Evolutionary conservation across 495 filamentous ascomycete genomes (phyloP).

Genomic region (Talaromyces thailandensis): DNA sequence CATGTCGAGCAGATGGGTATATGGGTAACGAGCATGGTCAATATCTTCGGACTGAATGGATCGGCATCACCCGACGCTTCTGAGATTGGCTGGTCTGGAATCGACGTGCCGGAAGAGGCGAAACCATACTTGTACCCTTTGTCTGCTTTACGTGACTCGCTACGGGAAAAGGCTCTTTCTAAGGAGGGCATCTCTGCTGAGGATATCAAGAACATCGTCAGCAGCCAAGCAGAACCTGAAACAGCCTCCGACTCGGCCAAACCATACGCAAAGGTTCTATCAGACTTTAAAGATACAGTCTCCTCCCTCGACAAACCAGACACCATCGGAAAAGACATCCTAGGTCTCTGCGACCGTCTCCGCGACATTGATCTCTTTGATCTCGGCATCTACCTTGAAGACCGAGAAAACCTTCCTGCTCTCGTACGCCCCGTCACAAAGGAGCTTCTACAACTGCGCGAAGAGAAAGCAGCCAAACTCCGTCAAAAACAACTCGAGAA

Average conservation of each 20-base stretch:
- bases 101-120: constrained; percentile 50
- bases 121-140: constrained; percentile 58
- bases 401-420: constrained; percentile 63
- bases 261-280: constrained; percentile 28
- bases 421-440: constrained; percentile 74
- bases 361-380: constrained; percentile 73
- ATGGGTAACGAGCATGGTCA: constrained; percentile 79
- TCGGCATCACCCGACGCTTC: constrained; percentile 43
- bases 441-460: constrained; percentile 52
- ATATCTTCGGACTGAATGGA: constrained; percentile 76
- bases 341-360: constrained; percentile 67
- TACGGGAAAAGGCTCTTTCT: constrained; percentile 48
- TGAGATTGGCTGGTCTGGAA: constrained; percentile 76
- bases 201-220: constrained; percentile 24
- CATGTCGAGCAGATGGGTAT: constrained; percentile 53
- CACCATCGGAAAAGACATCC: constrained; percentile 46
- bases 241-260: constrained; percentile 18
- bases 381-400: constrained; percentile 79
- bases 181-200: constrained; percentile 23
- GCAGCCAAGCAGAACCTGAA: constrained; percentile 12
- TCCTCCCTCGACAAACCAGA: constrained; percentile 35
- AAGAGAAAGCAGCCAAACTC: constrained; percentile 36
- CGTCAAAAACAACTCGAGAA: constrained; percentile 52
- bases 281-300: constrained; percentile 32
- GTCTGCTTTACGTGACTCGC: constrained; percentile 56